Conservation (phyloP, 176 grass and related monocot genomes). For the Luzula sylvatica region DNA sequence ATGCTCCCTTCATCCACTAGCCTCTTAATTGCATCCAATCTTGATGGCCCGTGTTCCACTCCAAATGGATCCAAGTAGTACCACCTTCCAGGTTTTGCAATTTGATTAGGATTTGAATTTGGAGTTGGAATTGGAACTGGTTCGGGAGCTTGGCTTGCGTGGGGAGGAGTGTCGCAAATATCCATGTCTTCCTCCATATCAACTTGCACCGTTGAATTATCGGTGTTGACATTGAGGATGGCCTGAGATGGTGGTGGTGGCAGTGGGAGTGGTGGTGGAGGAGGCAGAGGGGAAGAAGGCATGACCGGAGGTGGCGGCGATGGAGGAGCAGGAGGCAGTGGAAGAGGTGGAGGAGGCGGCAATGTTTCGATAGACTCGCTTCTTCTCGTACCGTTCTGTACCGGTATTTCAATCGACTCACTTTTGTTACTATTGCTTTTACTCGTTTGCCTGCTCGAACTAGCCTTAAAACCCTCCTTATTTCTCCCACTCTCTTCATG, state of each 20-base stretch:
- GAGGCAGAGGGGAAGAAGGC: constrained; percentile 47
- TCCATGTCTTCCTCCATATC: constrained; percentile 99
- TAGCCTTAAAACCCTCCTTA: constrained; percentile 41
- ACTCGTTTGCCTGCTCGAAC: constrained; percentile 51
- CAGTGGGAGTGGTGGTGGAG: constrained; percentile 27
- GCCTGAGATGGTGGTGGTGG: constrained; percentile 23
- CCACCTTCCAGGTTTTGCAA: constrained; percentile 40
- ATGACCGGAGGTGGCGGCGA: constrained; percentile 48
- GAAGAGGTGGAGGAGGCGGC: constrained; percentile 27
- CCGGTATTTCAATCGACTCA: constrained; percentile 60
- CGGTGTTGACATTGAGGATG: constrained; percentile 3
- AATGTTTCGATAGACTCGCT: constrained; percentile 38
- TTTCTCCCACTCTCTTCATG: constrained; percentile 23
- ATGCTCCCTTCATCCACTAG: constrained; percentile 74
- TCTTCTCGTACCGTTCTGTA: constrained; percentile 15
- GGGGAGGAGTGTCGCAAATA: constrained; percentile 93
- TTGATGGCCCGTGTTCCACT: constrained; percentile 79
- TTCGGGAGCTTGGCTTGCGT: constrained; percentile 19
- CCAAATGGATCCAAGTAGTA: constrained; percentile 86
- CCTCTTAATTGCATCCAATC: constrained; percentile 52
- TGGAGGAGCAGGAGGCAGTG: constrained; percentile 37
- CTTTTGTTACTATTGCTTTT: constrained; percentile 48
- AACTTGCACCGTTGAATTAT: constrained; percentile 26
- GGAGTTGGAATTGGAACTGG: constrained; percentile 22
- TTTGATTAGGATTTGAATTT: constrained; percentile 21